Base-by-base conservation (phyloP, 768 basidiomycete genomes). In the Mycena pura region DNA sequence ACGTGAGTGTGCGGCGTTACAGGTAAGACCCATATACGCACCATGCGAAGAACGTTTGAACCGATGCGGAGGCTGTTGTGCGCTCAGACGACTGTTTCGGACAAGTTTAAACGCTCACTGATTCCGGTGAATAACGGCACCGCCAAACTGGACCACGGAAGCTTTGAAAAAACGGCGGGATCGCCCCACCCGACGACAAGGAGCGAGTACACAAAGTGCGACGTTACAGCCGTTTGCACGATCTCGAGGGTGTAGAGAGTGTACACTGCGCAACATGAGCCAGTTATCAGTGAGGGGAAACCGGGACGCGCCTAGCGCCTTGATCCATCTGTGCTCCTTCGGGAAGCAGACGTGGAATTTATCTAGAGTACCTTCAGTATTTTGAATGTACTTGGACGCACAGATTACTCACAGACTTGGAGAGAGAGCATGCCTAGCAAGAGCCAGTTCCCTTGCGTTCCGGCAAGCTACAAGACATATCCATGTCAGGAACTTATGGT, bases 331-430 rank as follows among this genome's bases (percentile, higher is more conserved):
- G 27, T 31, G 46, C 14, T 47, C 46, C 14, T 47, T 28, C 17
- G 46, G 46, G 46, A 47, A 47, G 32, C 46, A 47, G 13, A 47
- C 46, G 46, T 47, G 22, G n/a, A 47, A 47, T 32, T 29, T 47
- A 19, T 47, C 46, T 47, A n/a, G n/a, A n/a, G n/a, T n/a, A n/a
- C n/a, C n/a, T n/a, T n/a, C n/a, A n/a, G n/a, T n/a, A n/a, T n/a
- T n/a, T n/a, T n/a, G n/a, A n/a, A n/a, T n/a, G n/a, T n/a, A n/a
- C n/a, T n/a, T n/a, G n/a, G n/a, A n/a, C n/a, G n/a, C n/a, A n/a
- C n/a, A n/a, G n/a, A n/a, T n/a, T n/a, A n/a, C n/a, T n/a, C n/a
- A n/a, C n/a, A n/a, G n/a, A n/a, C n/a, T n/a, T n/a, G n/a, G n/a
- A n/a, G n/a, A n/a, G n/a, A n/a, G n/a, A n/a, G n/a, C n/a, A n/a